Percentiles rank a stretch among this genome's conserved stretches.
Evolutionary conservation across 257 asterid genomes (phyloP).

Genomic region (Petunia secreta): DNA sequence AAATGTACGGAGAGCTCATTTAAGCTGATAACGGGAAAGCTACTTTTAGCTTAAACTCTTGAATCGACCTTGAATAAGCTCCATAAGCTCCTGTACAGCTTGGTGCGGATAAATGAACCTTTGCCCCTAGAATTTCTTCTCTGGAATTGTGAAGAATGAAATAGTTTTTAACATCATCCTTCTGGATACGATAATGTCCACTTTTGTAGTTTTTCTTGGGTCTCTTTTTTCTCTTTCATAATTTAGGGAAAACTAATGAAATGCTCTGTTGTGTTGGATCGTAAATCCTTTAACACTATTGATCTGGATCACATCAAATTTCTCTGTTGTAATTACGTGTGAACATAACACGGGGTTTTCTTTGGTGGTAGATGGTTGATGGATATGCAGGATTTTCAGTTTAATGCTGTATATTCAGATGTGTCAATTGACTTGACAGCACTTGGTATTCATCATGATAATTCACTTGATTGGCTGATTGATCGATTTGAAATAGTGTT

Average conservation of each 20-base stretch:
- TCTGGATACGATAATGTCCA: too few species aligned
- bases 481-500: not conserved
- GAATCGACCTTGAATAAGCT: slow-evolving; percentile 15
- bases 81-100: slow-evolving; percentile 8
- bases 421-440: not conserved
- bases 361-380: not conserved
- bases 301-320: not conserved
- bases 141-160: not conserved
- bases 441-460: not conserved
- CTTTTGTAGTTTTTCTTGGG: too few species aligned
- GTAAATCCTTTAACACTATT: not conserved
- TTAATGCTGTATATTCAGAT: not conserved
- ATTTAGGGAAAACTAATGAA: not conserved
- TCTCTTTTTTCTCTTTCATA: not conserved
- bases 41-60: not conserved
- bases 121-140: not conserved
- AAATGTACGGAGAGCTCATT: not conserved
- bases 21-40: slow-evolving; percentile 13
- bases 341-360: not conserved
- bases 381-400: not conserved
- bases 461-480: not conserved
- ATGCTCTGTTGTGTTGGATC: not conserved
- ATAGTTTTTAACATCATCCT: too few species aligned
- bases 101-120: slow-evolving; percentile 3
- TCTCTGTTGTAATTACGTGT: not conserved